Evolutionary conservation across 1,284 basidiomycete genomes (phyloP).

Genomic region (Ustilago trichophora): DNA sequence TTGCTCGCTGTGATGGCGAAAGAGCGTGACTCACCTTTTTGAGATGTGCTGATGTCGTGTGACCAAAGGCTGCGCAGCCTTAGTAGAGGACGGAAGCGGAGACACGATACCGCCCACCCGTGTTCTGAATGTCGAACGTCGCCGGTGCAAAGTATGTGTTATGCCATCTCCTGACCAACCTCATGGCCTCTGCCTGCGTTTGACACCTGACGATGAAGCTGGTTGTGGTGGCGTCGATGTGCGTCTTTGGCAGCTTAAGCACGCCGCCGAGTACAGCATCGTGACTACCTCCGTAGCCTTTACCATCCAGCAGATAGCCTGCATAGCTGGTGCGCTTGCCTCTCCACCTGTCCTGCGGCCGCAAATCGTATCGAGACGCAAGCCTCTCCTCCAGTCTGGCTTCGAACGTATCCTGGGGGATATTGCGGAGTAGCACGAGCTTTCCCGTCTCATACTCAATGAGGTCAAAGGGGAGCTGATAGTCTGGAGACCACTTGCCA

Average conservation of each 20-base stretch:
- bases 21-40: conserved; percentile 44
- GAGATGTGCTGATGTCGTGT: no score
- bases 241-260: conserved; percentile 20
- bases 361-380: conserved; percentile 36
- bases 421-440: conserved; percentile 44
- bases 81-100: conserved; percentile 48
- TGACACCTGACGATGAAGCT: conserved; percentile 38
- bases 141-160: conserved; percentile 50
- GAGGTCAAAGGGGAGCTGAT: conserved; percentile 33
- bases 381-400: conserved; percentile 49
- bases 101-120: conserved; percentile 49
- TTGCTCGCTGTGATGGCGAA: conserved; percentile 10
- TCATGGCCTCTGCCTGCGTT: conserved; percentile 39
- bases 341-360: conserved; percentile 30
- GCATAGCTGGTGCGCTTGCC: conserved; percentile 16
- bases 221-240: conserved; percentile 38
- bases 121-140: conserved; percentile 46
- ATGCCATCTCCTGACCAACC: conserved; percentile 55
- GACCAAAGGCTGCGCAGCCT: background rate
- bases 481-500: conserved; percentile 10
- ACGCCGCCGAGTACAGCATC: conserved; percentile 34
- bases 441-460: conserved; percentile 45
- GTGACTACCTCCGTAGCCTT: conserved; percentile 29
- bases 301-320: conserved; percentile 2
- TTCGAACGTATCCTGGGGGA: conserved; percentile 46